These are phyloP conservation scores for Trichoderma orchidacearum DNA, from an alignment of 495 filamentous ascomycete species.

Conservation along the genomic window DNA sequence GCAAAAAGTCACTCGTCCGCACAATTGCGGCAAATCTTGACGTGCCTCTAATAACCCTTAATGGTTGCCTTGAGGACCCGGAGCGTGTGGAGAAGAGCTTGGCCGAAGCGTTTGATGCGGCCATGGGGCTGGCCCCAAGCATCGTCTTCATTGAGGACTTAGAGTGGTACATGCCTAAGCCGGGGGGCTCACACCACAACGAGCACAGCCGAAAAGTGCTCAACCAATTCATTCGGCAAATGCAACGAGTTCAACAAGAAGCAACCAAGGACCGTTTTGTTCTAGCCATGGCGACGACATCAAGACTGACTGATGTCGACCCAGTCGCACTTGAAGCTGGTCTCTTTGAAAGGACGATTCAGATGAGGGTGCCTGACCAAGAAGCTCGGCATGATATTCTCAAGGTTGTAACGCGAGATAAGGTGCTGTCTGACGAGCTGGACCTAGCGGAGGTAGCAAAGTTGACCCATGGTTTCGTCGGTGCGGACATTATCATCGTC, in stretches of 20 bases:
- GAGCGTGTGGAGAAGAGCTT: constrained; percentile 66
- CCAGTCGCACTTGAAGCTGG: neutral
- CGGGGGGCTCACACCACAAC: constrained; percentile 14
- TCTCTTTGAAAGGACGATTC: neutral
- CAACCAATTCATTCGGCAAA: neutral
- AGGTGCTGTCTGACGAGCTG: constrained; percentile 51
- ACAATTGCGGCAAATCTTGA: neutral
- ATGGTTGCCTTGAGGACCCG: neutral
- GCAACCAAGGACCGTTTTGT: neutral
- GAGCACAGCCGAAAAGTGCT: neutral
- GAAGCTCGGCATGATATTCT: constrained; percentile 70
- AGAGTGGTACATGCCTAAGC: constrained; percentile 87
- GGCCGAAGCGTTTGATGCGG: constrained; percentile 81
- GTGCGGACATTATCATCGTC: constrained; percentile 47
- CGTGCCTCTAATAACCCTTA: neutral
- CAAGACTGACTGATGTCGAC: neutral
- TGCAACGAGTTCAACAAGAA: neutral
- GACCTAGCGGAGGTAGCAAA: constrained; percentile 73
- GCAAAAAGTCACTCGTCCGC: neutral
- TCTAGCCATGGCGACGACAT: neutral
- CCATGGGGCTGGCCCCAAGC: constrained; percentile 76
- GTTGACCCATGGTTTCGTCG: constrained; percentile 86
- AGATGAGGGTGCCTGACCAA: constrained; percentile 1
- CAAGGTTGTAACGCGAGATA: constrained; percentile 58
- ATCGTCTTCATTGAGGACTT: constrained; percentile 95